Evolutionary conservation across 257 asterid species (phyloP).

Genomic region (Anisodus tanguticus): DNA sequence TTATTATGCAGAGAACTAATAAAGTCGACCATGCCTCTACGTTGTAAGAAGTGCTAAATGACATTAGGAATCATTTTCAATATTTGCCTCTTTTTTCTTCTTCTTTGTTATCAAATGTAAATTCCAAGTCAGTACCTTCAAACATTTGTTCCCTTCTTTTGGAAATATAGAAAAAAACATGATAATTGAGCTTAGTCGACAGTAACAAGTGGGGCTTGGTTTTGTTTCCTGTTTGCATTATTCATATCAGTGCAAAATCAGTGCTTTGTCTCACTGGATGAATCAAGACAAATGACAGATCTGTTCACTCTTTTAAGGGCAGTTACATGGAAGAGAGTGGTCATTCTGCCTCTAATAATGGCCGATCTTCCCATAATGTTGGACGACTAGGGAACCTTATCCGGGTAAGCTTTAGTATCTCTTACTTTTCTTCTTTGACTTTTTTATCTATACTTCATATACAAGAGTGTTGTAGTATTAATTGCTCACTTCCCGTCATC

Average conservation of each 20-base stretch:
- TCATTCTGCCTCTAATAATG: slow-evolving; percentile 65
- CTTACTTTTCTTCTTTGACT: slow-evolving; percentile 29
- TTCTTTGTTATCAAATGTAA: not conserved
- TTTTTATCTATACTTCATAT: slow-evolving; percentile 13
- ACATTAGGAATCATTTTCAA: not conserved
- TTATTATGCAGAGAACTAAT: not conserved
- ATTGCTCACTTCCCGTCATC: slow-evolving; percentile 28
- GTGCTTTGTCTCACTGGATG: slow-evolving; percentile 22
- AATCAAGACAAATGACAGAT: not conserved
- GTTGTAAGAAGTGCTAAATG: not conserved
- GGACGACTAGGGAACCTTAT: slow-evolving; percentile 93
- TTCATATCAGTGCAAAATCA: not conserved
- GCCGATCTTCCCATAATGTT: slow-evolving; percentile 80
- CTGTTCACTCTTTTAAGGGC: slow-evolving; percentile 32
- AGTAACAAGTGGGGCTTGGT: not conserved
- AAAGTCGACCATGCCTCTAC: not conserved
- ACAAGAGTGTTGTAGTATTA: not conserved
- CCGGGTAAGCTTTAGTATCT: slow-evolving; percentile 55
- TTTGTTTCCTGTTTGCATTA: not conserved
- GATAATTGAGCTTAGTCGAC: not conserved
- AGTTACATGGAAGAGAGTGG: slow-evolving; percentile 81
- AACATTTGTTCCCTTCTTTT: not conserved
- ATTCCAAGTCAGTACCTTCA: not conserved
- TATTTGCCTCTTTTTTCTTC: not conserved
- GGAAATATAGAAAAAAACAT: not conserved